Base-by-base conservation (phyloP, 345 rosid genomes). In the Geranium rotundifolium region DNA sequence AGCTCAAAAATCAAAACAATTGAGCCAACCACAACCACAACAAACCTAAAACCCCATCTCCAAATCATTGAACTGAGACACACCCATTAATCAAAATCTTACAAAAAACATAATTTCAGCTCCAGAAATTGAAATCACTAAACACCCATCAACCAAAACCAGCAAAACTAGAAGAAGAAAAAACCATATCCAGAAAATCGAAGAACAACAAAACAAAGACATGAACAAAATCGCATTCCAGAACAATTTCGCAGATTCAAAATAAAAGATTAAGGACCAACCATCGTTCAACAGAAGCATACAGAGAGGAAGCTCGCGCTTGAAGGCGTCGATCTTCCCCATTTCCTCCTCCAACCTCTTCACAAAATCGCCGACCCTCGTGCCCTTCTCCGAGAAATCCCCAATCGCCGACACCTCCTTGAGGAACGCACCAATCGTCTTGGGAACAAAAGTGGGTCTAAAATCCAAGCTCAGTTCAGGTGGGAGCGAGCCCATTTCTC, bases 221-320 rank as follows among this genome's bases (percentile, higher is more conserved):
- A 34, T 34, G 10, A 34, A 34, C 41, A 34, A 34, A 34, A 34
- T 34, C 41, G 4, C 41, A 34, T 4, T 34, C 10, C 41, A 34
- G 41, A 23, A 34, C 41, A 8, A 34, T 34, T 34, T 34, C 3
- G 41, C 41, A 34, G 41, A 34, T 5, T 5, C 6, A 34, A 34
- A 34, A 34, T 1, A 4, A 34, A 34, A 23, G n/a, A n/a, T n/a
- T n/a, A 23, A 23, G 27, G 41, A 34, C 88, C 29, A 72, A 93
- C 97, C 97, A 73, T 90, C 82, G 58, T 81, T 86, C 69, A 93
- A 54, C 63, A 93, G 81, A 62, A 90, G 75, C 79, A 93, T 76
- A 72, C 79, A 89, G 50, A 87, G 81, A 75, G 99, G 99, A 54
- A 93, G 85, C 84, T 93, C 86, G 62, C 91, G 91, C 58, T 84